Conservation (phyloP, 2,329 filamentous ascomycete species). For the Reticulascus tulasneorum region DNA sequence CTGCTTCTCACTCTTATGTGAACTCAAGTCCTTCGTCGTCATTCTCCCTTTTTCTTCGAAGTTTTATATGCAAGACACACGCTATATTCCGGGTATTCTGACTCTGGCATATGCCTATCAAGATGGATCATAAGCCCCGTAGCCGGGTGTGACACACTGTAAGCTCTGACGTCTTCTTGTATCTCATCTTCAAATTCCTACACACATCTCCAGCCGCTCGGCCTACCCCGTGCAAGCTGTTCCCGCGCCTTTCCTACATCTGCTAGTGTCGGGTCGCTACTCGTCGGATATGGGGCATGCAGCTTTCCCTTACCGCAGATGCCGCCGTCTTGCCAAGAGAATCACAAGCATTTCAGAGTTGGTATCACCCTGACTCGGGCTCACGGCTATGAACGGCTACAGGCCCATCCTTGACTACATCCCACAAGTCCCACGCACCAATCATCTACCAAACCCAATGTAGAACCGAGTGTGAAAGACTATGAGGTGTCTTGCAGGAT, state of each 20-base stretch:
- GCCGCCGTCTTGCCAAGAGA: conserved; percentile 13
- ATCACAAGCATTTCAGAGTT: conserved; percentile 13
- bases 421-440: too few relatives aligned
- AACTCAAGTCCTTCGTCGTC: too few relatives aligned
- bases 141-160: conserved; percentile 1
- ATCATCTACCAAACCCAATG: too few relatives aligned
- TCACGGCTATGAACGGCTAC: too few relatives aligned
- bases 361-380: too few relatives aligned
- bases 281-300: conserved; percentile 5
- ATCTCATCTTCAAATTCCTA: not conserved
- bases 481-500: too few relatives aligned
- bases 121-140: conserved; percentile 1
- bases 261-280: conserved; percentile 6
- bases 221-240: conserved; percentile 4
- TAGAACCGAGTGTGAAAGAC: too few relatives aligned
- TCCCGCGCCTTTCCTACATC: conserved; percentile 3
- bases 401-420: too few relatives aligned
- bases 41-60: too few relatives aligned
- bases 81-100: conserved; percentile 2
- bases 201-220: not conserved
- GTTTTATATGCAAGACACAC: too few relatives aligned
- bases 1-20: too few relatives aligned
- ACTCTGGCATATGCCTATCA: not conserved
- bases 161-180: conserved; percentile 4
- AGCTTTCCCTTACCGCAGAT: conserved; percentile 13